Conservation (phyloP, 306 rosid genomes). For the Albizia julibrissin region DNA sequence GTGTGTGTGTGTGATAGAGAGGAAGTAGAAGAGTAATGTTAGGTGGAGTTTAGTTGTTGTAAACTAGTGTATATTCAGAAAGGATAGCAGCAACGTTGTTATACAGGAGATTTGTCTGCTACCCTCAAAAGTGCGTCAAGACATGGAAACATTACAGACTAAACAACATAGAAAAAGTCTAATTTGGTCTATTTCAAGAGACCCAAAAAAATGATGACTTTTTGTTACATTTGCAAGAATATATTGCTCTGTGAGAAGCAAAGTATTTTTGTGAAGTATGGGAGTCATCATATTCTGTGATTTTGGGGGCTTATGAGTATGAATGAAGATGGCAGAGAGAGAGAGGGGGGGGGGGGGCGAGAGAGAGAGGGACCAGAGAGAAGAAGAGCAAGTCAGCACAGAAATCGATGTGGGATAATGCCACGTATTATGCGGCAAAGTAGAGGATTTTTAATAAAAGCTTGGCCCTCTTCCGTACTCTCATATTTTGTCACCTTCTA, state of each 20-base stretch:
- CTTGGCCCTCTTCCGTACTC: slow-evolving; percentile 50
- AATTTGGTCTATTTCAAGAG: slow-evolving; percentile 43
- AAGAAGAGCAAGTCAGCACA: slow-evolving; percentile 11
- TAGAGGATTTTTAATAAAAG: slow-evolving; percentile 46
- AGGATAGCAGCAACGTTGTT: slow-evolving; percentile 14
- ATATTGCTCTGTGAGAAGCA: not conserved
- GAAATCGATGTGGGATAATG: slow-evolving; percentile 65
- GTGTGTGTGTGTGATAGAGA: not conserved
- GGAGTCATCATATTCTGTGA: slow-evolving; percentile 42
- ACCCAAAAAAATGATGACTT: not conserved
- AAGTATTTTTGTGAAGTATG: not conserved
- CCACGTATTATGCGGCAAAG: slow-evolving; percentile 82
- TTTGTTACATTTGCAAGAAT: not conserved
- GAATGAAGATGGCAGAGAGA: not conserved
- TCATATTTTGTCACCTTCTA: slow-evolving; percentile 50
- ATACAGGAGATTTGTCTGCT: slow-evolving; percentile 38
- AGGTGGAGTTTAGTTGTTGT: slow-evolving; percentile 49
- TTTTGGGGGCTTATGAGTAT: slow-evolving; percentile 37
- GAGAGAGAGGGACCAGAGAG: slow-evolving; percentile 16
- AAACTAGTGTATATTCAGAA: slow-evolving; percentile 30
- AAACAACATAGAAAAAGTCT: slow-evolving; percentile 34
- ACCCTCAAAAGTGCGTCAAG: slow-evolving; percentile 16
- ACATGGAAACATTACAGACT: slow-evolving; percentile 27
- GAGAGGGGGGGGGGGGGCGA: slow-evolving; percentile 10
- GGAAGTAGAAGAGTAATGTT: not conserved